These are phyloP conservation scores for Aurantiochytrium sp. DNA, from an alignment of 108 stramenopile genomes.

Conservation along the genomic window DNA sequence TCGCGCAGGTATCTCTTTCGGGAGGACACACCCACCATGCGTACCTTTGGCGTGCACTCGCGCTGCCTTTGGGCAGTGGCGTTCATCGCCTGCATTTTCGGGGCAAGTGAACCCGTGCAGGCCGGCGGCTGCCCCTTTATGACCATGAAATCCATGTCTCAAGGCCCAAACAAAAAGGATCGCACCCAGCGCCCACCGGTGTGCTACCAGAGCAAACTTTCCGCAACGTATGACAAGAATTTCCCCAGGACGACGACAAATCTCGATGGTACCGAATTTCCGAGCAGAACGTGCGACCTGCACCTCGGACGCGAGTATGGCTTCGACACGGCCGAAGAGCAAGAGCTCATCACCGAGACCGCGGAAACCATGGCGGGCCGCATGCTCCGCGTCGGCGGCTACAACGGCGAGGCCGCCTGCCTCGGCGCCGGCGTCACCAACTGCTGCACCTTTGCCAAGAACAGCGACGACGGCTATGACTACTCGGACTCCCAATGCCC, in stretches of 20 bases:
- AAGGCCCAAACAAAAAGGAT: background rate
- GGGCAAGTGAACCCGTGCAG: too few relatives aligned
- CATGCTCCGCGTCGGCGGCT: background rate
- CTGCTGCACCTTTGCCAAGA: background rate
- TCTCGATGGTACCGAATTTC: background rate
- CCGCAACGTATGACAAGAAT: background rate
- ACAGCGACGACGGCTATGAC: too few relatives aligned
- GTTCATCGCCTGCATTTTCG: background rate
- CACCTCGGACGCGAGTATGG: background rate
- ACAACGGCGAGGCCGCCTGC: background rate
- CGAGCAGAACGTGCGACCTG: background rate
- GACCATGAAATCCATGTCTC: background rate
- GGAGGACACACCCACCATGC: too few relatives aligned
- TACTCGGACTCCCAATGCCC: too few relatives aligned
- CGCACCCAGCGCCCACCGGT: background rate
- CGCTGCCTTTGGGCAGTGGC: background rate
- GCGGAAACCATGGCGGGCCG: background rate
- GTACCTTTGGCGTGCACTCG: background rate
- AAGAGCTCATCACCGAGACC: background rate
- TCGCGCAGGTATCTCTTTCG: too few relatives aligned
- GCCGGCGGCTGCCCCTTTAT: background rate
- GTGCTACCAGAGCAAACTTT: background rate
- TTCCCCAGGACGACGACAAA: background rate
- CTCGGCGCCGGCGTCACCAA: background rate
- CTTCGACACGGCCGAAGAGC: background rate